A percentile compares a stretch with the other conserved stretches of the same genome.
phyloP scores from a whole-genome alignment of 306 rosid genomes.

The Pyrus bretschneideri region DNA sequence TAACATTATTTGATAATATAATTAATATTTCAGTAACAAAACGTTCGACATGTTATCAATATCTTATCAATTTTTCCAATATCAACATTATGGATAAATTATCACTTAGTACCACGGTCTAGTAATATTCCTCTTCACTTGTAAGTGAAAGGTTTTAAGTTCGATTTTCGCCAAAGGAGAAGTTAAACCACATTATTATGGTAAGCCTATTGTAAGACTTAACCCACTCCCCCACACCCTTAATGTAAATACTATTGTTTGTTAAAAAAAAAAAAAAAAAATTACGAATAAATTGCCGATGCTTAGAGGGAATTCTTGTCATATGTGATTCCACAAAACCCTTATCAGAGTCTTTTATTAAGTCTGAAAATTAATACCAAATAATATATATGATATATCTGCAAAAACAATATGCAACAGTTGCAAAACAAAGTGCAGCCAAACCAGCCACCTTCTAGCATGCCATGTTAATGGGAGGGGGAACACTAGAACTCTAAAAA shows the following conservation, averaged over 20 bases:
- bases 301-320: neutral
- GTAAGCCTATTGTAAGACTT: too few relatives aligned
- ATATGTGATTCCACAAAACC: neutral
- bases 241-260: too few relatives aligned
- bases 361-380: neutral
- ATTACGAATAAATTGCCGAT: neutral
- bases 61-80: too few relatives aligned
- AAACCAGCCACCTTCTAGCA: slow-evolving; percentile 5
- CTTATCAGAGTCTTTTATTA: neutral
- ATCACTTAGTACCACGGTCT: too few relatives aligned
- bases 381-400: neutral
- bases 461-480: slow-evolving; percentile 4
- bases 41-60: neutral
- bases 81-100: too few relatives aligned
- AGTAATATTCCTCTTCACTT: too few relatives aligned
- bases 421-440: neutral
- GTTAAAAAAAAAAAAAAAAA: too few relatives aligned
- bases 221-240: too few relatives aligned
- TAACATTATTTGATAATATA: neutral
- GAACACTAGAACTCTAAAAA: neutral
- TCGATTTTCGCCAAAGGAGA: too few relatives aligned
- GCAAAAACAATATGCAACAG: neutral
- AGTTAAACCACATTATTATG: too few relatives aligned
- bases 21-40: too few relatives aligned
- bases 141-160: too few relatives aligned